Conservation (phyloP, 2,329 filamentous ascomycete species). For the Neurospora sp. region DNA sequence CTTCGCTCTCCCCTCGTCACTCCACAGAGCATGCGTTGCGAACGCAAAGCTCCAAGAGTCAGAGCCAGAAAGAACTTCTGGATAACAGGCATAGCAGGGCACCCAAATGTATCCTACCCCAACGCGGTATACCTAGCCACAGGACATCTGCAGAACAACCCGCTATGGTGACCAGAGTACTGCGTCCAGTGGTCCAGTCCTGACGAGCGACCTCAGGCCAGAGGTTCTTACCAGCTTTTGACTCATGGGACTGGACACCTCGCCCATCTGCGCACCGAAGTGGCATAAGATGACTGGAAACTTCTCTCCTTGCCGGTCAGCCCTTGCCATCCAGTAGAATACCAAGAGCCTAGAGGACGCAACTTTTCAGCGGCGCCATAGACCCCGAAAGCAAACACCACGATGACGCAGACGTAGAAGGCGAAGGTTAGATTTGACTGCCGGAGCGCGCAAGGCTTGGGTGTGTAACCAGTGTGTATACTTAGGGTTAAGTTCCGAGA, state of each 20-base stretch:
- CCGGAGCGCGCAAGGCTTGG: constrained; percentile 60
- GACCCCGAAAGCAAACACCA: neutral
- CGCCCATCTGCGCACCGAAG: constrained; percentile 30
- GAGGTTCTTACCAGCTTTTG: constrained; percentile 62
- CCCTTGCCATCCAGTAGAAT: constrained; percentile 24
- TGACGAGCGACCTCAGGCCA: constrained; percentile 66
- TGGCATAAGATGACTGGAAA: constrained; percentile 42
- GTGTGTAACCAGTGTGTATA: constrained; percentile 47
- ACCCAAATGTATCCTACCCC: constrained; percentile 24
- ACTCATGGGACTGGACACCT: constrained; percentile 63
- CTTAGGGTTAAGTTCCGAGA: constrained; percentile 98
- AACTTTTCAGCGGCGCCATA: constrained; percentile 39
- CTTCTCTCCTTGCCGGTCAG: constrained; percentile 37
- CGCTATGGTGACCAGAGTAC: constrained; percentile 39
- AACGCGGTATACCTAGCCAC: constrained; percentile 16
- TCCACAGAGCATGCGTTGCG: constrained; percentile 10
- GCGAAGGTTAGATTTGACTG: constrained; percentile 41
- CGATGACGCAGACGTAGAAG: constrained; percentile 46
- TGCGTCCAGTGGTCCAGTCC: constrained; percentile 54
- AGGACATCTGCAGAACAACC: constrained; percentile 26
- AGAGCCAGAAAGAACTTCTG: constrained; percentile 7
- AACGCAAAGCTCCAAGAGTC: constrained; percentile 17
- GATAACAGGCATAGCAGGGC: constrained; percentile 5
- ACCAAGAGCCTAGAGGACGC: constrained; percentile 22
- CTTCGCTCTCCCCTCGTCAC: constrained; percentile 33